Percentiles rank a stretch among this genome's conserved stretches.
These are phyloP conservation scores for Hyphopichia burtonii DNA, from an alignment of 1,139 yeast species.

Conservation along the genomic window DNA sequence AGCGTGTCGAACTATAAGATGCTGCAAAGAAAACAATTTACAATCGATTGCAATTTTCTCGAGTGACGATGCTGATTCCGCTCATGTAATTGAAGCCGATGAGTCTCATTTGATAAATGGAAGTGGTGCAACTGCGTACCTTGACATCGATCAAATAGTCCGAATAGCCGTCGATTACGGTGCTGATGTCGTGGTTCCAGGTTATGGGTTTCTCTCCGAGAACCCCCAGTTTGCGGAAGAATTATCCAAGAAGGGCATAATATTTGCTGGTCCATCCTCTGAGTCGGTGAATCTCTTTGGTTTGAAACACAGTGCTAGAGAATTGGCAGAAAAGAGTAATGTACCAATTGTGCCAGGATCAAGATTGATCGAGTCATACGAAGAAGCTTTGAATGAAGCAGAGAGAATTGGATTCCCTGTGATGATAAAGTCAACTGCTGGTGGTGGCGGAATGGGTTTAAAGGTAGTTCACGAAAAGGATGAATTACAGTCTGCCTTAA, in stretches of 20 bases:
- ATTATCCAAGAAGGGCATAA: constrained; percentile 31
- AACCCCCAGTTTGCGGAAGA: constrained; percentile 41
- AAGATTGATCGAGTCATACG: constrained; percentile 32
- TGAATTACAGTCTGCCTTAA: constrained; percentile 32
- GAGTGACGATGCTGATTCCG: constrained; percentile 40
- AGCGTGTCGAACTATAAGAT: constrained; percentile 39
- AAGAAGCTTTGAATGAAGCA: constrained; percentile 30
- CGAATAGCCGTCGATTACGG: constrained; percentile 28
- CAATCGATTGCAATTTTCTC: constrained; percentile 40
- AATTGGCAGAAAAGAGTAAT: constrained; percentile 23
- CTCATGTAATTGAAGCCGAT: constrained; percentile 36
- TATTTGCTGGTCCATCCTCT: constrained; percentile 49
- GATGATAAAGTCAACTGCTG: constrained; percentile 49
- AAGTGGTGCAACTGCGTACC: constrained; percentile 40
- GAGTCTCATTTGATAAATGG: constrained; percentile 35
- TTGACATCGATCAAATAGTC: constrained; percentile 40
- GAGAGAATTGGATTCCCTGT: constrained; percentile 44
- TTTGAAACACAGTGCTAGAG: constrained; percentile 32
- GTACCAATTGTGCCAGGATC: constrained; percentile 54
- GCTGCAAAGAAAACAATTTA: constrained; percentile 37
- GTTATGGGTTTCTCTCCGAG: constrained; percentile 42
- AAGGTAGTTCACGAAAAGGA: constrained; percentile 33
- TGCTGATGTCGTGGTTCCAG: constrained; percentile 46
- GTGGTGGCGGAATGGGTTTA: constrained; percentile 55
- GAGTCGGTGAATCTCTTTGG: constrained; percentile 32